A percentile compares a stretch with the other conserved stretches of the same genome.
These are phyloP conservation scores for Gymnopilus dilepis DNA, from an alignment of 768 basidiomycete species.

Conservation along the genomic window DNA sequence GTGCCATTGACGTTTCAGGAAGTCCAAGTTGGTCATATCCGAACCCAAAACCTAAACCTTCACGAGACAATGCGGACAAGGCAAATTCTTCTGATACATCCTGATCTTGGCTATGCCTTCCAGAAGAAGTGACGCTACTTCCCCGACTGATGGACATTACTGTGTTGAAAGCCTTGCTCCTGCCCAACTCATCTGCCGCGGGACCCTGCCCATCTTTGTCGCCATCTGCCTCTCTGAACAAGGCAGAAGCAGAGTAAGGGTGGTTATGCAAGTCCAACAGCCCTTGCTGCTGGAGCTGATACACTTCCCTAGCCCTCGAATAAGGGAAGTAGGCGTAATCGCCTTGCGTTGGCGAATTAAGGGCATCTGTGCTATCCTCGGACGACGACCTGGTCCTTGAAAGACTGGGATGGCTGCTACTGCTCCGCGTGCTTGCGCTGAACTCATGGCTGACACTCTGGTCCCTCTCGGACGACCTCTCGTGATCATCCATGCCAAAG, in stretches of 20 bases:
- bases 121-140: not conserved
- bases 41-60: slow-evolving; percentile 19
- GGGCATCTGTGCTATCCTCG: slow-evolving; percentile 24
- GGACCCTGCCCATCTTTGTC: not conserved
- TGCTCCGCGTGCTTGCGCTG: slow-evolving; percentile 16
- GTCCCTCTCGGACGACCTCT: not conserved
- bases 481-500: not conserved
- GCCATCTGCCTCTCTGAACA: not conserved
- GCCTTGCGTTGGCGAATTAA: slow-evolving; percentile 22
- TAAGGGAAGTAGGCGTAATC: slow-evolving; percentile 23
- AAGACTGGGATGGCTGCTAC: slow-evolving; percentile 23
- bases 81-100: slow-evolving; percentile 5
- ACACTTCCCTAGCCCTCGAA: slow-evolving; percentile 6
- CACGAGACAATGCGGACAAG: slow-evolving; percentile 1
- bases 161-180: not conserved
- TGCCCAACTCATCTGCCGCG: not conserved
- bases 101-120: not conserved
- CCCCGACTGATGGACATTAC: not conserved
- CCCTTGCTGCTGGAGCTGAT: not conserved
- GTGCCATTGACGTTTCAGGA: slow-evolving; percentile 18
- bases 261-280: not conserved
- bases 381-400: slow-evolving; percentile 28
- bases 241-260: not conserved
- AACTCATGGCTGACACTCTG: not conserved
- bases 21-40: slow-evolving; percentile 22